Conservation (phyloP, 345 rosid genomes). For the Arabis alpina region DNA sequence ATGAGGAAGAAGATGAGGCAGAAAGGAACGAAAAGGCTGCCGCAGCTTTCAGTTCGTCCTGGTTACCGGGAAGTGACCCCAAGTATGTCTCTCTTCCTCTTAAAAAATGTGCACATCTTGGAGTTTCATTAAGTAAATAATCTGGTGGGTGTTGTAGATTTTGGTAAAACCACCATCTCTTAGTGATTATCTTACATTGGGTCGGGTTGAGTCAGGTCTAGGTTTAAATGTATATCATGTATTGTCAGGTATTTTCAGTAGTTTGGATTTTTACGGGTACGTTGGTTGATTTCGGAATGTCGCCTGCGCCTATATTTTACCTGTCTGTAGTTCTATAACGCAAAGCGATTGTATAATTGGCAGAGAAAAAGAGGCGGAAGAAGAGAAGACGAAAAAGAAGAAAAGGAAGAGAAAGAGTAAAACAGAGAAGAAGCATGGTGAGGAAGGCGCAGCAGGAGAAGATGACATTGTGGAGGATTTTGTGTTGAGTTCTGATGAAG, state of each 20-base stretch:
- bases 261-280: background rate
- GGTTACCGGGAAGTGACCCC: conserved; percentile 77
- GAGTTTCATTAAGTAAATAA: background rate
- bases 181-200: background rate
- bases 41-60: conserved; percentile 72
- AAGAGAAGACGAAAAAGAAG: conserved; percentile 50
- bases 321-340: background rate
- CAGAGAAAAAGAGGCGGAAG: conserved; percentile 55
- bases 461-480: conserved; percentile 92
- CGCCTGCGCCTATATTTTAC: background rate
- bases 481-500: conserved; percentile 88
- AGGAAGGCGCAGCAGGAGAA: conserved; percentile 49
- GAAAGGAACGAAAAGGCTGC: conserved; percentile 53
- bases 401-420: conserved; percentile 56
- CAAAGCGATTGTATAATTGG: conserved; percentile 8
- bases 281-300: background rate
- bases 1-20: conserved; percentile 61
- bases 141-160: background rate
- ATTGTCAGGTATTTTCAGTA: background rate
- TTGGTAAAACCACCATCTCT: background rate
- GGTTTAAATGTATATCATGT: background rate
- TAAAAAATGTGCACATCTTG: background rate
- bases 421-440: conserved; percentile 41
- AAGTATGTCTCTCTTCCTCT: conserved; percentile 51
- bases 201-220: background rate